Base-by-base conservation (phyloP, 257 asterid species). In the Solanum appendiculatum region DNA sequence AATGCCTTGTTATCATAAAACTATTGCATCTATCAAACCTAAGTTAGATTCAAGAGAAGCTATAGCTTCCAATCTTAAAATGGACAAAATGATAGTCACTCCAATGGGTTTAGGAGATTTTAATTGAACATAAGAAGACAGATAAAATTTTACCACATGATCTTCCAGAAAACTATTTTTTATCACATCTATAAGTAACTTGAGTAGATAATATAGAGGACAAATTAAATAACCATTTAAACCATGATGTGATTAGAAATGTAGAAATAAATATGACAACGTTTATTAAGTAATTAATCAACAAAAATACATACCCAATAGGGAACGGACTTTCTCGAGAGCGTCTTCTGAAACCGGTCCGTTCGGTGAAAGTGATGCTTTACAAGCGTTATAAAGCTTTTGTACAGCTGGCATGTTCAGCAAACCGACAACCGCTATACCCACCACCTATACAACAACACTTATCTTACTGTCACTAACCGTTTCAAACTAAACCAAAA, bases 301-400 rank as follows among this genome's bases (percentile, higher is more conserved):
- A 78, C 63, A 18, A 9, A 46, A 80, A 4, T 25, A 80, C 91
- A 89, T 93, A 97, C 99, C 99, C 94, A 97, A 92, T 81, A 95
- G 86, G 90, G 92, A 91, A 81, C 98, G 96, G 66, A 95, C 95
- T 92, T 94, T 97, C 86, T 94, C 99, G 48, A 96, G 92, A 63
- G 94, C 98, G 68, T 97, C 99, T 85, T 97, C 99, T 2, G 99
- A 97, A 85, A 94, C 87, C 15, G 99, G 99, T 87, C 99, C 99
- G 89, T 91, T 91, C n/a, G 98, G 92, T 68, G 96, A 91, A 86
- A 97, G 97, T 1, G 98, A 94, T 58, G 91, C 98, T 92, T 90
- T 96, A 91, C 99, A 97, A 68, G 99, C 93, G 46, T 97, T 97
- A 89, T 97, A 97, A 83, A 97, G 99, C 95, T 93, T 97, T 94